Conservation (phyloP, 129 eudicot genomes). For the Gnaphalium uliginosum region DNA sequence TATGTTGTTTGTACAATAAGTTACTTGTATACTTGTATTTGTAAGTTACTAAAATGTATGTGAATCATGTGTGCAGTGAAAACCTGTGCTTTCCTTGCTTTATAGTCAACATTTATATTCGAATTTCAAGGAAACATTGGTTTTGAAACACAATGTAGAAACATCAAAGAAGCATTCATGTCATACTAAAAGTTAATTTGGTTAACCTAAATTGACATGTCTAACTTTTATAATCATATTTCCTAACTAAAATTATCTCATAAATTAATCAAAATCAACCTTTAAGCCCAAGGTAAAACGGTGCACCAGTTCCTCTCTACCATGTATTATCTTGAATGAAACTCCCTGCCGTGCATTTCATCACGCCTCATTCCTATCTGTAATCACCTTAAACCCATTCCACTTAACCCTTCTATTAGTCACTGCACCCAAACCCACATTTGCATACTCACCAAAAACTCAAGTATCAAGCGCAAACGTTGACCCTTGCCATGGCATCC, state of each 20-base stretch:
- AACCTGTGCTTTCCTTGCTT: no score
- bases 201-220: not conserved
- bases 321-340: not conserved
- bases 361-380: slow-evolving; percentile 6
- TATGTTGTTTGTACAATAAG: no score
- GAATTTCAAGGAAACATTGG: not conserved
- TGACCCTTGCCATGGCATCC: not conserved
- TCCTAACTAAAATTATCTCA: no score
- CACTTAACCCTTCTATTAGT: slow-evolving; percentile 4
- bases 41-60: no score
- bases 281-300: slow-evolving; percentile 1
- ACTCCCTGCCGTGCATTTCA: not conserved
- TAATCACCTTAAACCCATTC: slow-evolving; percentile 11
- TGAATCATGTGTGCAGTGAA: no score
- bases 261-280: not conserved
- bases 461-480: not conserved
- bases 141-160: not conserved
- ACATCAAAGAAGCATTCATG: not conserved
- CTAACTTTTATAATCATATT: not conserved
- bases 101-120: no score
- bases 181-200: not conserved
- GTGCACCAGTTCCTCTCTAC: slow-evolving; percentile 1
- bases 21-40: no score
- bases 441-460: slow-evolving; percentile 13
- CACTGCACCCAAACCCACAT: slow-evolving; percentile 4